Base-by-base conservation (phyloP, 345 rosid species). In the Bretschneidera sinensis region DNA sequence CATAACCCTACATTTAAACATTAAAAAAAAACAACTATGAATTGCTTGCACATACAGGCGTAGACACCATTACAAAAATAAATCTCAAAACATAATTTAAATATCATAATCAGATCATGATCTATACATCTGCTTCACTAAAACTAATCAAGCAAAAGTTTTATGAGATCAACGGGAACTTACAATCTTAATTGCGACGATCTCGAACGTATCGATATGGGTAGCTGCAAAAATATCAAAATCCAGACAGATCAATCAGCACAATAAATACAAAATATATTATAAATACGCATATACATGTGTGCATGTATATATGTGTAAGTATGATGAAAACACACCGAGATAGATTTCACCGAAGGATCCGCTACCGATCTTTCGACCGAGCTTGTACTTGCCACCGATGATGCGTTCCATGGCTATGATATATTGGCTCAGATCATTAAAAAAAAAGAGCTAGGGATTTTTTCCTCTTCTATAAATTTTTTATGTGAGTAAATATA, bases 351-450 rank as follows among this genome's bases (percentile, higher is more conserved):
- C 97, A 34, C 98, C 98, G 72, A 86, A 92, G 39, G 98, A 92
- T 73, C 98, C 98, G 64, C 95, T 78, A 67, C 98, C 98, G 84
- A 92, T 89, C 80, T 85, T 87, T 19, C 96, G 85, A 43, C 89
- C 97, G 62, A 89, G 91, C 83, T 87, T 89, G 72, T 72, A 87
- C 75, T 89, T 89, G 59, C 89, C 89, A 51, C 98, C 97, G 79
- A 89, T 81, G 69, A 84, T 75, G 43, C 98, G 85, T 66, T 83
- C 88, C 91, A 85, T 85, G 62, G 51, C 55, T 65, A 51, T 45
- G 72, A 19, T n/a, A n/a, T n/a, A n/a, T n/a, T 59, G 58, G 61
- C 65, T 69, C 83, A 73, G 72, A 53, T 64, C 70, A 60, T 54
- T n/a, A n/a, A 63, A 74, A 57, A 68, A 51, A 63, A 24, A 55